These are phyloP conservation scores for Cyberlindnera veronae DNA, from an alignment of 805 yeast species.

Conservation along the genomic window DNA sequence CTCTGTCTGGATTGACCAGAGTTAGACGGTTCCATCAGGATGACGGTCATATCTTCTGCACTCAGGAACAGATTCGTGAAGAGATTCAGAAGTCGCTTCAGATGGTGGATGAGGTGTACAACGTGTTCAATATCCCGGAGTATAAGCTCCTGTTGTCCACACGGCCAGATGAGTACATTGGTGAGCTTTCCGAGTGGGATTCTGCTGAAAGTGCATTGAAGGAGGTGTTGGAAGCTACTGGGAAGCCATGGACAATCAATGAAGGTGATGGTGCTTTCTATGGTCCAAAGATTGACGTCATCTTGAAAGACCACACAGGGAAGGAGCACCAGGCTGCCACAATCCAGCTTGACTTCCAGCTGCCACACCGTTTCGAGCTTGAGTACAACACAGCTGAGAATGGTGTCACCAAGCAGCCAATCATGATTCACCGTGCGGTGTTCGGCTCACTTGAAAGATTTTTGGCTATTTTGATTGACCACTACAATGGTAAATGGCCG, in stretches of 20 bases:
- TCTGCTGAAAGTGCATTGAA: constrained; percentile 70
- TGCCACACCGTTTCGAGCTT: constrained; percentile 80
- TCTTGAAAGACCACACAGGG: constrained; percentile 73
- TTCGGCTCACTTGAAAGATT: constrained; percentile 94
- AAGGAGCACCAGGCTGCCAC: constrained; percentile 94
- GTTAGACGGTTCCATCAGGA: constrained; percentile 97
- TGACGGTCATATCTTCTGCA: constrained; percentile 95
- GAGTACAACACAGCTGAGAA: constrained; percentile 54
- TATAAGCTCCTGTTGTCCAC: constrained; percentile 77
- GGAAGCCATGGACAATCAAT: constrained; percentile 63
- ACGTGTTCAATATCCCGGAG: constrained; percentile 41
- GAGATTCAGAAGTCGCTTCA: constrained; percentile 74
- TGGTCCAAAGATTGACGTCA: constrained; percentile 93
- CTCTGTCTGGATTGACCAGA: constrained; percentile 86
- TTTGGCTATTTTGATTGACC: constrained; percentile 85
- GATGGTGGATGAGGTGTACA: constrained; percentile 72
- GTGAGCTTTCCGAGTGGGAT: constrained; percentile 75
- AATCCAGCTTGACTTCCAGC: constrained; percentile 89
- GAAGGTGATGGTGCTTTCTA: constrained; percentile 96
- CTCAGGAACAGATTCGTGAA: constrained; percentile 63
- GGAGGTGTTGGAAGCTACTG: constrained; percentile 51
- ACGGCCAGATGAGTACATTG: constrained; percentile 80
- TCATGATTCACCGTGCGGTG: constrained; percentile 94
- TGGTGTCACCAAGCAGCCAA: constrained; percentile 61
- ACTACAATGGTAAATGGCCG: constrained; percentile 93